Evolutionary conservation across 176 grass and related monocot genomes (phyloP), one percentile per base, ranked within the genome.

Genomic region (Carex pumila): DNA sequence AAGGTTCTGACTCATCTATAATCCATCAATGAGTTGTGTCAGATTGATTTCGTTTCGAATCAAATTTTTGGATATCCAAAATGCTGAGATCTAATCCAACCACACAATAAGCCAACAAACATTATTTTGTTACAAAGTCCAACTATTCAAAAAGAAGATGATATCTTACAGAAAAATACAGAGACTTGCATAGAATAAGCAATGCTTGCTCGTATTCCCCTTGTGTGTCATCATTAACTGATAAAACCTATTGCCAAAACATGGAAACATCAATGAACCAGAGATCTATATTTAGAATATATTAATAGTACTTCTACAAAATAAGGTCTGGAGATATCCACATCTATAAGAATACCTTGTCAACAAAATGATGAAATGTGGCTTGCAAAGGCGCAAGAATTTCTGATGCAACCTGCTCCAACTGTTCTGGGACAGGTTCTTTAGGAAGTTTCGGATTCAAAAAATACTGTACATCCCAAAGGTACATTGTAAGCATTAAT

Each of bases 181-280:
- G 88, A 87, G 91, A 94, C 69, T 97, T 97, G 94, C 90, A 94
- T 84, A 93, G 92, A 53, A 97, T 91, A 76, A 94, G 92, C 81
- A 97, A 71, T 52, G 85, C 84, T 73, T 97, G 90, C 61, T 94
- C 92, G 67, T 91, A 88, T 85, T 94, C 87, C 81, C 79, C 11
- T 29, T 70, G 80, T 76, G 41, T 83, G 21, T 21, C 88, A 70
- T 91, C 85, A 7, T 84, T 61, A 14, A 85, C 86, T 53, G 65
- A 87, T 65, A 94, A 81, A 88, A 88, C 85, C 94, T 97, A 69
- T 86, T 81, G 76, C 74, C 81, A 47, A 91, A 79, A 49, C 45
- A 68, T 68, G 22, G 12, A 34, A 79, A 39, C 13, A 61, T 11
- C 14, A 58, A 57, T 60, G 3, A 80, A 36, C 17, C 52, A 61